A percentile compares a stretch with the other conserved stretches of the same genome.
These are phyloP conservation scores for Spathaspora gorwiae DNA, from an alignment of 805 yeast species.

Conservation along the genomic window DNA sequence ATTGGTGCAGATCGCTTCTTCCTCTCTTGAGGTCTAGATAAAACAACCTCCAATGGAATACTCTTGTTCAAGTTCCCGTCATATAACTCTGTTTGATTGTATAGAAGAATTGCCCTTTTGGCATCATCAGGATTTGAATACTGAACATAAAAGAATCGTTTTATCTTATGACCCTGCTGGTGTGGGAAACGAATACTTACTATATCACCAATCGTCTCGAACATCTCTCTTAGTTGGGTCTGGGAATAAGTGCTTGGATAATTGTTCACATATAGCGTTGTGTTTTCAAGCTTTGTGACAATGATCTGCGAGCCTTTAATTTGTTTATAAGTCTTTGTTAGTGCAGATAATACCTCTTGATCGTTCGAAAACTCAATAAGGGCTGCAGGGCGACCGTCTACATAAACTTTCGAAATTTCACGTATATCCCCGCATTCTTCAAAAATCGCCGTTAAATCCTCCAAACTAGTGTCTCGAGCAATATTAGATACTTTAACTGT, in stretches of 20 bases:
- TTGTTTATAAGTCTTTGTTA: constrained; percentile 53
- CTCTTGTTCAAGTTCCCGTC: constrained; percentile 19
- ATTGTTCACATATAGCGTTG: constrained; percentile 70
- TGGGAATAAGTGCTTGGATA: constrained; percentile 55
- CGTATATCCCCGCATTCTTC: constrained; percentile 56
- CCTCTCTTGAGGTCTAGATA: constrained; percentile 55
- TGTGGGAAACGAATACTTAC: constrained; percentile 62
- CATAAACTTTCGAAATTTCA: constrained; percentile 23
- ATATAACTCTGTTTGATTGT: constrained; percentile 36
- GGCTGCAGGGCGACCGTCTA: constrained; percentile 31
- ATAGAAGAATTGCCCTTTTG: constrained; percentile 30
- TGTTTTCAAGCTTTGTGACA: constrained; percentile 42
- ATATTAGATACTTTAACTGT: constrained; percentile 53
- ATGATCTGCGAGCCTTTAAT: constrained; percentile 39
- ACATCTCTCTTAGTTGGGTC: constrained; percentile 34
- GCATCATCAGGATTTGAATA: constrained; percentile 43
- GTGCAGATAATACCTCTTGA: constrained; percentile 49
- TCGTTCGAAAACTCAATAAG: constrained; percentile 54
- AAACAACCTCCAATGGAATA: constrained; percentile 48
- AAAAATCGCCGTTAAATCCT: constrained; percentile 42
- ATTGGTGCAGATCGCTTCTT: constrained; percentile 38
- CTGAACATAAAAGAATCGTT: constrained; percentile 76
- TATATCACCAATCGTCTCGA: constrained; percentile 38
- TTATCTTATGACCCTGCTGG: constrained; percentile 45
- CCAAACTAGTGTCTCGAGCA: constrained; percentile 35